Evolutionary conservation across 2,329 filamentous ascomycete species (phyloP).

Genomic region (Thielaviopsis populi): DNA sequence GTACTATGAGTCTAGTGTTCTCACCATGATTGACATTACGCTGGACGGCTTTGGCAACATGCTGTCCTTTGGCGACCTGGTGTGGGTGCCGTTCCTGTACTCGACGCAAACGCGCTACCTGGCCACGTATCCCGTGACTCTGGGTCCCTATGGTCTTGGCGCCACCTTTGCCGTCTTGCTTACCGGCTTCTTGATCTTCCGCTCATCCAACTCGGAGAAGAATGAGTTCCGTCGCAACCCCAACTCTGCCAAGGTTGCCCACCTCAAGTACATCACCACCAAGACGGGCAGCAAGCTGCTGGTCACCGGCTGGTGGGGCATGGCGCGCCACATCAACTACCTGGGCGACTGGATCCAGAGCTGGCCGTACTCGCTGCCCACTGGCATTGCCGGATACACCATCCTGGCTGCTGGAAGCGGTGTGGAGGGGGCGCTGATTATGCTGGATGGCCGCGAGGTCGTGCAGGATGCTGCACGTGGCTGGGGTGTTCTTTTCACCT

Average conservation of each 20-base stretch:
- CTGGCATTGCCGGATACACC: conserved; percentile 67
- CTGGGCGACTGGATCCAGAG: conserved; percentile 88
- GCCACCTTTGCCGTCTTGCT: conserved; percentile 52
- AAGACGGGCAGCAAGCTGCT: conserved; percentile 67
- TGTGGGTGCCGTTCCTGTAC: conserved; percentile 88
- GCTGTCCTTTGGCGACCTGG: conserved; percentile 82
- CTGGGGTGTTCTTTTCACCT: conserved; percentile 78
- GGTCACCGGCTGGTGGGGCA: conserved; percentile 84
- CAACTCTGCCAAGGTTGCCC: conserved; percentile 58
- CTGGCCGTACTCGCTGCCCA: conserved; percentile 81
- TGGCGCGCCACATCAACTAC: conserved; percentile 88
- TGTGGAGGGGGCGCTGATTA: conserved; percentile 38
- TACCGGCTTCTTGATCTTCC: conserved; percentile 80
- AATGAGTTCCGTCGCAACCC: conserved; percentile 85
- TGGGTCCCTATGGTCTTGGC: conserved; percentile 52
- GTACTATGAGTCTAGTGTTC: conserved; percentile 73
- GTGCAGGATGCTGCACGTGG: conserved; percentile 59
- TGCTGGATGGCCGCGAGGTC: conserved; percentile 47
- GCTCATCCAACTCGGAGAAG: conserved; percentile 86
- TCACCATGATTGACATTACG: conserved; percentile 90
- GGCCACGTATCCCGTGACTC: conserved; percentile 62
- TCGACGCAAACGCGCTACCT: conserved; percentile 74
- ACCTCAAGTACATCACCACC: conserved; percentile 78
- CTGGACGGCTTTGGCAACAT: conserved; percentile 92
- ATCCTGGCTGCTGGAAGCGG: conserved; percentile 42